Percentiles rank a stretch among this genome's conserved stretches.
Conservation (phyloP, 2,329 filamentous ascomycete species). For the Verticillium zaregamsianum region DNA sequence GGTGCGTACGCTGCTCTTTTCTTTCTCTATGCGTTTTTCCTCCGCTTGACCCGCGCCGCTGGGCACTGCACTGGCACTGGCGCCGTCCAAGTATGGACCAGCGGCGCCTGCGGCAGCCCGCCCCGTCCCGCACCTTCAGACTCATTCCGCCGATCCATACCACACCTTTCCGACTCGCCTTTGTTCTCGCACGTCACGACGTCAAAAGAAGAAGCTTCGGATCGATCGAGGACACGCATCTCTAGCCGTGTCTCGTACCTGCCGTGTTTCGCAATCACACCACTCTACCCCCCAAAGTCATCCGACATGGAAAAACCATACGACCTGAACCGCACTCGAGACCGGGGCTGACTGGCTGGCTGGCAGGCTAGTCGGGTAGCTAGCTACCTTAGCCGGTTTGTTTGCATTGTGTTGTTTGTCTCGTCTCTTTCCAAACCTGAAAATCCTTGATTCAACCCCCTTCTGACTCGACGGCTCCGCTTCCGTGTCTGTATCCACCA, state of each 20-base stretch:
- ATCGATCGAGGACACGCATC: not conserved
- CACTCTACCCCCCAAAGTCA: not conserved
- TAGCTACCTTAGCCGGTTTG: too few species aligned
- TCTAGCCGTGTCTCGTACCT: not conserved
- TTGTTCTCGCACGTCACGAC: constrained; percentile 1
- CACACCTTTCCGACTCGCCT: constrained; percentile 1
- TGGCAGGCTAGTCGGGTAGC: too few species aligned
- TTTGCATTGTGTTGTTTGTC: not conserved
- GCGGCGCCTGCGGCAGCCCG: not conserved
- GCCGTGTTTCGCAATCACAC: constrained; percentile 1
- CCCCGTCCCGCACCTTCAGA: not conserved
- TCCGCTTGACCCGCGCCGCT: not conserved
- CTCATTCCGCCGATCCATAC: constrained; percentile 1
- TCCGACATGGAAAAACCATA: not conserved
- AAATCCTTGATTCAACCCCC: not conserved
- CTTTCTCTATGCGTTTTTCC: constrained; percentile 8
- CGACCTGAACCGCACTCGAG: not conserved
- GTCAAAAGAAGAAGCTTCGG: not conserved
- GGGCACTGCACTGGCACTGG: not conserved
- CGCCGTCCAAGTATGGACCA: not conserved
- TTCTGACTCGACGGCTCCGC: not conserved
- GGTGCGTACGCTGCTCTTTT: constrained; percentile 33
- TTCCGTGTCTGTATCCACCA: not conserved
- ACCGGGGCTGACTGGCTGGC: not conserved
- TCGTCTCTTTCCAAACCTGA: not conserved